Evolutionary conservation across 345 rosid species (phyloP), one percentile per base, ranked within the genome.

Genomic region (Euphorbia pulcherrima): DNA sequence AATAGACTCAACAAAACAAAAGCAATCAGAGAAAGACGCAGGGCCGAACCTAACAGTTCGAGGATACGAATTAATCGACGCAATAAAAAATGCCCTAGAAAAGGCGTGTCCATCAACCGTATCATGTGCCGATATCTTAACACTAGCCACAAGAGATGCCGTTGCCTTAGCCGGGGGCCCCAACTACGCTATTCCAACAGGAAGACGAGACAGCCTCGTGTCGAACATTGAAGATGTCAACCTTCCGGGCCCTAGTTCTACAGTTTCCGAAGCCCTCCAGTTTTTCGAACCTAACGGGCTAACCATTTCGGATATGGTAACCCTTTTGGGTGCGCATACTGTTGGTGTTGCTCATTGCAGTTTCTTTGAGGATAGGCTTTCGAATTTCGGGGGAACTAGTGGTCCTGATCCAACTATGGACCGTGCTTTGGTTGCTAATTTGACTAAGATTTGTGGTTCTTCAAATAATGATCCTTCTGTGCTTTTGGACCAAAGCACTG

Each of bases 311-410:
- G 92, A 89, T 0, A 89, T 89, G 94, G 87, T 79, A n/a, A 79
- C 85, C 54, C 96, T 87, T 17, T 69, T 90, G 48, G 96, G 96
- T 44, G 93, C 81, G 8, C 96, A 92, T 68, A 80, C 93, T 0
- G 88, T 89, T n/a, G 96, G 92, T n/a, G 73, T 80, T 47, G 80
- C 81, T 0, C 94, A 85, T 35, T 92, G 96, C 53, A 75, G 80
- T 64, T 81, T 86, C 72, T 83, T 92, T 64, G 37, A 35, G 0
- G 89, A 84, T 62, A 75, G 97, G 24, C 76, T 86, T n/a, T 54
- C 75, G 0, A 44, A 75, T 57, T 88, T 83, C 41, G 74, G 70
- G 46, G 86, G 85, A 13, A 74, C 85, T 0, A 79, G 81, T 14
- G 62, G 44, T 0, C 82, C 88, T 23, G 90, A 83, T 64, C 85